Base-by-base conservation (phyloP, 2,329 filamentous ascomycete species). In the Xylariaceae sp. region DNA sequence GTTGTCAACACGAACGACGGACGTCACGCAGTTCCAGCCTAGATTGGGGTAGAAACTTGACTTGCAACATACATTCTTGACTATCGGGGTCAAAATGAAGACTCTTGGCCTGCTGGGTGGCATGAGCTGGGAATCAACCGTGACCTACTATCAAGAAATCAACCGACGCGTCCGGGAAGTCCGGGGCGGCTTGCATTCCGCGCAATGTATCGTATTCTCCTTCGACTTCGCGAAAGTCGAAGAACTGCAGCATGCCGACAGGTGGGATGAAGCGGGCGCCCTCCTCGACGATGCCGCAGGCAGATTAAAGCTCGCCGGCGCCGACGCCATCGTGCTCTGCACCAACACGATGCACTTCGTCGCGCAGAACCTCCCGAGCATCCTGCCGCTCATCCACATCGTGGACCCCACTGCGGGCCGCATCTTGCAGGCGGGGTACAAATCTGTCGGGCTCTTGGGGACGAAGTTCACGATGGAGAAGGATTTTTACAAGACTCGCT, bases 381-480 rank as follows among this genome's bases (percentile, higher is more conserved):
- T 36, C 21, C 35, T 49, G 5, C 48, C 50, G 6, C 37, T 53
- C 7, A 44, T 54, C 10, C 53, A 55, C 22, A 54, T 54, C 19
- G 51, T 48, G 19, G 46, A 54, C 23, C 49, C 53, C 10, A 54
- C 53, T 12, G 51, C 51, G 4, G 44, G 50, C 22, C 37, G 23
- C n/a, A 50, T 55, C 22, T 25, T 45, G 19, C 42, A 44, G 12
- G 42, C 37, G 2, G 52, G 50, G 5, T 53, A 47, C 21, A 42
- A 43, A 10, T 47, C 48, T 5, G 44, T 54, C 16, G 53, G 51
- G 12, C 53, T 54, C 4, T 29, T 57, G 5, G 54, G 55, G 22
- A 57, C 55, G n/a, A 43, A 45, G n/a, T 56, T 55, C 20, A 57
- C 55, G 10, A 57, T 57, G 55, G 52, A 55, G 32, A 49, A 56